Percentiles rank a stretch among this genome's conserved stretches.
These are phyloP conservation scores for Starmerella lactis-condensi DNA, from an alignment of 805 yeast genomes.

Conservation along the genomic window DNA sequence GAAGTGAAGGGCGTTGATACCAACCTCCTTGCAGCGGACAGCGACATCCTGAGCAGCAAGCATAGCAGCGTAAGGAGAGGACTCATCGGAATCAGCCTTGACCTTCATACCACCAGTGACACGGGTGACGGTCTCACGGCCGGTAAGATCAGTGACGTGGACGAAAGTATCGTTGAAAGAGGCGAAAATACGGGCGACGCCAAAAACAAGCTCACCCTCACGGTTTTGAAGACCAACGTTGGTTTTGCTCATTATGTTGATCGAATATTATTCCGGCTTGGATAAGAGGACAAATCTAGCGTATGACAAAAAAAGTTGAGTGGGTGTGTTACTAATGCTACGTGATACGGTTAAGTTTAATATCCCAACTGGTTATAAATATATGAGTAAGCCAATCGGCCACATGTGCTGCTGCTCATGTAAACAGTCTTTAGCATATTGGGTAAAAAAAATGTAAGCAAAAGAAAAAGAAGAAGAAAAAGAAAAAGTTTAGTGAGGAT, in stretches of 20 bases:
- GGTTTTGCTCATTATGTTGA: conserved; percentile 20
- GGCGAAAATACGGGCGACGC: conserved; percentile 99
- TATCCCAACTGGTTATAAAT: neutral
- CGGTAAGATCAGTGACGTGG: conserved; percentile 97
- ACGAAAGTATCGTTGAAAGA: conserved; percentile 99
- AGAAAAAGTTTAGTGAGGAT: no score
- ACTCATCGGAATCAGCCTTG: conserved; percentile 99
- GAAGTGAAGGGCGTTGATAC: conserved; percentile 98
- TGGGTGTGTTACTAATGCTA: conserved; percentile 12
- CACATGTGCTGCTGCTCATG: conserved; percentile 6
- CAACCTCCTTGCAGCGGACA: conserved; percentile 96
- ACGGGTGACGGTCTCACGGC: conserved; percentile 99
- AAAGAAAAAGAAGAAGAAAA: no score
- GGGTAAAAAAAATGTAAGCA: no score
- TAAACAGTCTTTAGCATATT: no score
- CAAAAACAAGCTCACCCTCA: conserved; percentile 97
- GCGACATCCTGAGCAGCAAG: conserved; percentile 99
- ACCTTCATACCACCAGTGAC: conserved; percentile 99
- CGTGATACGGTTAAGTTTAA: conserved; percentile 1
- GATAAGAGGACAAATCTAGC: conserved; percentile 8
- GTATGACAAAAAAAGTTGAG: conserved; percentile 14
- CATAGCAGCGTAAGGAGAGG: conserved; percentile 99
- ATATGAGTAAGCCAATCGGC: no score
- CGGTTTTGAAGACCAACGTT: conserved; percentile 71
- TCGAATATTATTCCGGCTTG: conserved; percentile 2